Base-by-base conservation (phyloP, 305 asterid genomes). In the Fraxinus angustifolia region DNA sequence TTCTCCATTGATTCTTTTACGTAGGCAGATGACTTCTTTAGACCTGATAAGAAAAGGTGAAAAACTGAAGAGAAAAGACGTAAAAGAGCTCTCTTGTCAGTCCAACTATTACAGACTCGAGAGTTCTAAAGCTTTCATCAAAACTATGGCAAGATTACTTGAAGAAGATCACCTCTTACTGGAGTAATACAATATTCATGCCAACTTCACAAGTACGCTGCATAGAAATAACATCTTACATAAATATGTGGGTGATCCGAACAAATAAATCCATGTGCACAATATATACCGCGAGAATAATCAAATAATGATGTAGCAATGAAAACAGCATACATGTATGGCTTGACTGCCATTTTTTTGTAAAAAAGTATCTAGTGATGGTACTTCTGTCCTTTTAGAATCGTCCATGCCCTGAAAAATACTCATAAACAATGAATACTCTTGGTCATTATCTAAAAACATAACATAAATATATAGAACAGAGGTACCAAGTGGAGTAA, bases 361-460 rank as follows among this genome's bases (percentile, higher is more conserved):
- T 38, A 23, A 67, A 14, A 40, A 62, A 40, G 65, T 33, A 76
- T 31, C 90, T 91, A 90, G 77, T 93, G 98, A 86, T 92, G 98
- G 82, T 94, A 94, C 83, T 92, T 93, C 88, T 93, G 98, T 80
- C 94, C 96, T 86, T 92, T 94, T 78, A 95, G 95, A 82, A 95
- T 95, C 30, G 97, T 95, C 98, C 98, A 95, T 34, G 98, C 91
- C 90, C 98, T 92, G 83, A 16, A 85, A 82, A 82, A 36, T n/a
- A 78, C 79, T 17, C 33, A 72, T n/a, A 78, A 42, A 12, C 26
- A 71, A 14, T 68, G 38, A 67, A 8, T 67, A 30, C 17, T 4
- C 72, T 62, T 8, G 34, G 73, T 67, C 73, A 10, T 65, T 10
- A 23, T 10, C 17, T 26, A 10, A 65, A 65, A 65, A 65, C 35